phyloP scores from a whole-genome alignment of 2,329 filamentous ascomycete genomes.

The Monosporascus sp. region DNA sequence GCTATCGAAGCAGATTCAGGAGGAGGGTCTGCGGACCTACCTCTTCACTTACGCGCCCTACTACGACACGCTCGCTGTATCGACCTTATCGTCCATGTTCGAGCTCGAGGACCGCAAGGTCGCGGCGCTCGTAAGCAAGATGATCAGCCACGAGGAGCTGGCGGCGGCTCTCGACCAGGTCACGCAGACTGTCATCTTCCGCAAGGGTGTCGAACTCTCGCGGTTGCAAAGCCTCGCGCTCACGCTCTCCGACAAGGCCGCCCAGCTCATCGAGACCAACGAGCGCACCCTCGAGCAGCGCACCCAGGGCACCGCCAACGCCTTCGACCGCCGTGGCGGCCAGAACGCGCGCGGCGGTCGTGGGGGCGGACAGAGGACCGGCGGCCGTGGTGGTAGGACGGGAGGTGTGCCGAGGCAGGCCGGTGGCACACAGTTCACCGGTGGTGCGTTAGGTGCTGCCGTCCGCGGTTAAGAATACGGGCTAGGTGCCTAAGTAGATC shows the following conservation, averaged over 20 bases:
- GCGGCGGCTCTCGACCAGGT: slow-evolving; percentile 96
- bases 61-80: slow-evolving; percentile 91
- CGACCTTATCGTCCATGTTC: slow-evolving; percentile 88
- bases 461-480: slow-evolving; percentile 48
- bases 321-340: slow-evolving; percentile 88
- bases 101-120: slow-evolving; percentile 90
- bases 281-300: slow-evolving; percentile 95
- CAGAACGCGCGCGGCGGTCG: slow-evolving; percentile 63
- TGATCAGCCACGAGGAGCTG: slow-evolving; percentile 99
- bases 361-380: slow-evolving; percentile 51
- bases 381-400: slow-evolving; percentile 30
- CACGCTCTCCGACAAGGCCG: slow-evolving; percentile 93
- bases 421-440: slow-evolving; percentile 74
- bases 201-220: slow-evolving; percentile 97
- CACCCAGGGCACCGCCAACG: slow-evolving; percentile 91
- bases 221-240: slow-evolving; percentile 92
- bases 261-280: slow-evolving; percentile 91
- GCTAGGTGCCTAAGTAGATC: slow-evolving; percentile 6
- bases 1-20: slow-evolving; percentile 97
- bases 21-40: slow-evolving; percentile 95
- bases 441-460: slow-evolving; percentile 68
- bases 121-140: slow-evolving; percentile 92
- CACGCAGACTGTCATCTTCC: slow-evolving; percentile 95
- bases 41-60: slow-evolving; percentile 99
- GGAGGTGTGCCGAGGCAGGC: slow-evolving; percentile 63